Conservation (phyloP, 2,329 filamentous ascomycete genomes). For the Colletotrichum graminicola region DNA sequence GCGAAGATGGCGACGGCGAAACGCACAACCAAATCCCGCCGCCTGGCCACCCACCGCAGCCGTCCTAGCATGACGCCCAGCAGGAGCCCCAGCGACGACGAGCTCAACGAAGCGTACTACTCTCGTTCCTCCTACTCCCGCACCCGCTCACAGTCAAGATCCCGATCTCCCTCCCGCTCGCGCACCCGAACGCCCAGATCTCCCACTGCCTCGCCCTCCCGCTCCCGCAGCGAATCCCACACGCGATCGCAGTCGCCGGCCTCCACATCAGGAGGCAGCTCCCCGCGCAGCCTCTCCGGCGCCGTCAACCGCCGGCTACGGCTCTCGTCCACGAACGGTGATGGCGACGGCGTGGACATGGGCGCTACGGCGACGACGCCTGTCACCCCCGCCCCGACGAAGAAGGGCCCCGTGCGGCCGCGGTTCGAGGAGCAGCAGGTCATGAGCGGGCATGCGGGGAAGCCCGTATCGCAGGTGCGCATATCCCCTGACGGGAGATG, state of each 20-base stretch:
- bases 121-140: constrained; percentile 43
- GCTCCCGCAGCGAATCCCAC: constrained; percentile 50
- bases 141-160: constrained; percentile 45
- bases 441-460: constrained; percentile 79
- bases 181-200: constrained; percentile 43
- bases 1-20: constrained; percentile 10
- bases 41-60: constrained; percentile 36
- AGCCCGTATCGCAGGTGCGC: constrained; percentile 83
- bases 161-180: constrained; percentile 44
- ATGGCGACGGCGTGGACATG: constrained; percentile 47
- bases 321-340: constrained; percentile 46
- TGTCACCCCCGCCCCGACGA: constrained; percentile 42
- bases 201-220: constrained; percentile 42
- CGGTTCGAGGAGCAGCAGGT: constrained; percentile 57
- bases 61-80: constrained; percentile 42
- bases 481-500: constrained; percentile 92
- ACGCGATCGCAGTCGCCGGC: constrained; percentile 51
- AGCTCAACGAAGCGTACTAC: constrained; percentile 44
- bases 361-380: constrained; percentile 44
- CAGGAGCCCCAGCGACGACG: constrained; percentile 43
- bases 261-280: constrained; percentile 47
- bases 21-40: constrained; percentile 32
- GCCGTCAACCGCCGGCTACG: constrained; percentile 39
- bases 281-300: constrained; percentile 40
- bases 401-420: constrained; percentile 36